Percentiles rank a stretch among this genome's conserved stretches.
phyloP scores from a whole-genome alignment of 2,329 filamentous ascomycete genomes.

The Chaetomium olivaceum region DNA sequence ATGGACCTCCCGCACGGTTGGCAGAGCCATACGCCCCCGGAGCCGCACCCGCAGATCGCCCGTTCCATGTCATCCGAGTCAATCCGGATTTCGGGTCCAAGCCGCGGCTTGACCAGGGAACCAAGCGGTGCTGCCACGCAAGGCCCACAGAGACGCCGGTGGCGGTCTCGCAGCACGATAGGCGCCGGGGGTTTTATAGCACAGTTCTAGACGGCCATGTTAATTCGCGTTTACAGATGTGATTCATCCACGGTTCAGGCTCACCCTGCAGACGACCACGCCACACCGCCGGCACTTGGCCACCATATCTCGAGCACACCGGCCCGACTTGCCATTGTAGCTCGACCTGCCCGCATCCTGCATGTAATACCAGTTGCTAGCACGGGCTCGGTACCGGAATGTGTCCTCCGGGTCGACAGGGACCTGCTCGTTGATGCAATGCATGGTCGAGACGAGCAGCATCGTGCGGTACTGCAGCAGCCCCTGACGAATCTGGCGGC shows the following conservation, averaged over 20 bases:
- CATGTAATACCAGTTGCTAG: slow-evolving; percentile 61
- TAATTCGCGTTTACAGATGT: background rate
- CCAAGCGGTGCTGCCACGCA: slow-evolving; percentile 73
- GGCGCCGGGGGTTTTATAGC: slow-evolving; percentile 77
- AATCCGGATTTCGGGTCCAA: slow-evolving; percentile 50
- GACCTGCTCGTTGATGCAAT: slow-evolving; percentile 71
- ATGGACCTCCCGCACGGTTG: slow-evolving; percentile 77
- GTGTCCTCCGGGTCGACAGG: slow-evolving; percentile 57
- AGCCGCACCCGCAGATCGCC: slow-evolving; percentile 54
- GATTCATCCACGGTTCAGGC: slow-evolving; percentile 33
- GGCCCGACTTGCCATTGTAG: slow-evolving; percentile 67
- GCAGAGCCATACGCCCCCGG: slow-evolving; percentile 76
- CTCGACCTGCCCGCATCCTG: slow-evolving; percentile 49
- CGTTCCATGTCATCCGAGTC: slow-evolving; percentile 57
- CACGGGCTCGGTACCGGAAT: slow-evolving; percentile 58
- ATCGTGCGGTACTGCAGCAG: slow-evolving; percentile 76
- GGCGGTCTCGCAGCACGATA: slow-evolving; percentile 67
- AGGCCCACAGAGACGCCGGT: slow-evolving; percentile 76
- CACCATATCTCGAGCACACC: slow-evolving; percentile 87
- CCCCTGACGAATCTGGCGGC: slow-evolving; percentile 74
- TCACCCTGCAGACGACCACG: slow-evolving; percentile 77
- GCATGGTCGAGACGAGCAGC: slow-evolving; percentile 73
- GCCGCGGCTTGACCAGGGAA: slow-evolving; percentile 48
- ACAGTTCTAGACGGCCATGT: slow-evolving; percentile 67
- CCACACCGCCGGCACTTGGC: slow-evolving; percentile 77